Evolutionary conservation across 2,329 filamentous ascomycete species (phyloP), one percentile per base, ranked within the genome.

Genomic region (Aspergillus thermomutatus): DNA sequence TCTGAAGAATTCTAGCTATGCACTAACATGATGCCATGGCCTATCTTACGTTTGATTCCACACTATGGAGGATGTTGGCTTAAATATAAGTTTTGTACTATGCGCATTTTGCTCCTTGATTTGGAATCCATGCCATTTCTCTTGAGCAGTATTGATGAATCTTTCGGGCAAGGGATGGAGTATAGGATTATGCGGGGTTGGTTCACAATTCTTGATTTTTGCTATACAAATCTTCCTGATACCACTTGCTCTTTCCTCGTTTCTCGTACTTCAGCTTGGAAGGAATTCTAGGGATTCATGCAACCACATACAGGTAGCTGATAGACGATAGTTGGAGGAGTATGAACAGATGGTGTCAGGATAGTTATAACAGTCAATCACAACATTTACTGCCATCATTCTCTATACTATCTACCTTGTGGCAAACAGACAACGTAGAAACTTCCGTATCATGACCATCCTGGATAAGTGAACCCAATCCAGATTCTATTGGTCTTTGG

Each of bases 1-100:
- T 89, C 86, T 31, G 89, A 92, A 53, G 88, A 91, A 56, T 77
- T 79, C 47, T 77, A 70, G 58, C 59, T 51, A 50, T 56, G 34
- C 34, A 50, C 43, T 10, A 53, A 53, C 27, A 46, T 57, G 23
- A 27, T 40, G 25, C n/a, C n/a, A n/a, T 37, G 17, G 37, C 45
- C 23, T 41, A 3, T 37, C 5, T 37, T 37, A 17, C 31, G 14
- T 14, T 37, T 37, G 31, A 31, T 37, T 37, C 7, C 5, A 17
- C 14, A 28, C 5, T 37, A 7, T 17, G 31, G 6, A 37, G 3
- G 31, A 37, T 37, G 31, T 6, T 37, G 31, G 31, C 14, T 37
- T 14, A 37, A 0, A 14, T 17, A 37, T 37, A 5, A 3, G 31
- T 37, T 37, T 17, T 37, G 14, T 7, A 37, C 31, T 37, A 37